phyloP scores from a whole-genome alignment of 1,284 basidiomycete genomes.

The Leucoagaricus sp. region DNA sequence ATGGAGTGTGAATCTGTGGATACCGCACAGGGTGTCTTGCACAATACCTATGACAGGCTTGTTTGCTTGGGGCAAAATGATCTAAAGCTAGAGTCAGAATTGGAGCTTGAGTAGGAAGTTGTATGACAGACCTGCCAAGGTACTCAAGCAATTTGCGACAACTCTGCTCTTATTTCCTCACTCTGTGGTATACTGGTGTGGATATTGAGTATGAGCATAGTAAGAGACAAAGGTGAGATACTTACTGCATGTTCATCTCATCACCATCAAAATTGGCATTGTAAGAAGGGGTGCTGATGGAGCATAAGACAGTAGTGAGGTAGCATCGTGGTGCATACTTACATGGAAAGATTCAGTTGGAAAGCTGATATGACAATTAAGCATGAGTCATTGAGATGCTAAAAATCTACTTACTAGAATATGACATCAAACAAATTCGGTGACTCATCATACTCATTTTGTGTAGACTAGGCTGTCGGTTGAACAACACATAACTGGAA shows the following conservation, averaged over 20 bases:
- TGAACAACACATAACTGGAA: conserved; percentile 89
- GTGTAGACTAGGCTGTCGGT: conserved; percentile 97
- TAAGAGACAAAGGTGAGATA: conserved; percentile 23
- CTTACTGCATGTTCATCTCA: conserved; percentile 99
- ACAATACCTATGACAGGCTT: conserved; percentile 99
- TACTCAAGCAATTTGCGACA: conserved; percentile 99
- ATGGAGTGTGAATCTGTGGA: conserved; percentile 96
- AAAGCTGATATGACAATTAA: conserved; percentile 66
- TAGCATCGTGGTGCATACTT: conserved; percentile 40
- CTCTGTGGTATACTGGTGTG: conserved; percentile 87
- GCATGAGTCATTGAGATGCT: conserved; percentile 16
- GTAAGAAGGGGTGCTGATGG: conserved; percentile 77
- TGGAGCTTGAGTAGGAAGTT: background rate
- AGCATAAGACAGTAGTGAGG: conserved; percentile 22
- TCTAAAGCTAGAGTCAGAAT: conserved; percentile 49
- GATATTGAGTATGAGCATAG: conserved; percentile 10
- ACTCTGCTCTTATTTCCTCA: conserved; percentile 98
- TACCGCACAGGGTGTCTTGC: conserved; percentile 97
- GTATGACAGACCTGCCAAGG: conserved; percentile 75
- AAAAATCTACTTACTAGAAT: conserved; percentile 79
- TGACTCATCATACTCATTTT: conserved; percentile 99
- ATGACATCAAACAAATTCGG: conserved; percentile 96
- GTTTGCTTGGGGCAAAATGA: conserved; percentile 99
- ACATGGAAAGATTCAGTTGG: conserved; percentile 96
- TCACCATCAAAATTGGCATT: conserved; percentile 99